These are phyloP conservation scores for Tylopilus intermedius DNA, from an alignment of 768 basidiomycete genomes.

Conservation along the genomic window DNA sequence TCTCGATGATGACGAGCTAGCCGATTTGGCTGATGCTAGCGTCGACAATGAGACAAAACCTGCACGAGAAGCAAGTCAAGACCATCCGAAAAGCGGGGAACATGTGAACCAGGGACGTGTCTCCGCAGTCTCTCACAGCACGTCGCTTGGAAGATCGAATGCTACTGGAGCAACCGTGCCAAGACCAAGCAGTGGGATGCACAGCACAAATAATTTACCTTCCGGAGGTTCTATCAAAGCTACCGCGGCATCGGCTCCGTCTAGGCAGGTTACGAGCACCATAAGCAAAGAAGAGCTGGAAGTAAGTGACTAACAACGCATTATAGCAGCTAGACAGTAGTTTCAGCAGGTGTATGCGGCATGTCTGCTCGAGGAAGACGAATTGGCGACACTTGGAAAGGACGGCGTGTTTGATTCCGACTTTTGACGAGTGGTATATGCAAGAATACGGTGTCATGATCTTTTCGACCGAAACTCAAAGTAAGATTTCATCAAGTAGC, in stretches of 20 bases:
- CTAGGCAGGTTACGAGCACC: neutral
- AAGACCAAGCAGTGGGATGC: neutral
- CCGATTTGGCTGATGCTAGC: conserved; percentile 12
- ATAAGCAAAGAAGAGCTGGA: conserved; percentile 20
- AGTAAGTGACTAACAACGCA: conserved; percentile 10
- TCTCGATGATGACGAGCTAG: conserved; percentile 33
- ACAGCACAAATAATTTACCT: neutral
- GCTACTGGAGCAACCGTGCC: neutral
- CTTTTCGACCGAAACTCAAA: too few species aligned
- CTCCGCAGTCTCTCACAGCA: neutral
- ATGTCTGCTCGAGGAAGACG: conserved; percentile 35
- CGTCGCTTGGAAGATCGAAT: neutral
- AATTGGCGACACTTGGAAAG: conserved; percentile 30
- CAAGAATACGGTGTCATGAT: too few species aligned
- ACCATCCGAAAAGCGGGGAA: neutral
- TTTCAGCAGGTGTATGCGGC: conserved; percentile 31
- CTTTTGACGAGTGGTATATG: conserved; percentile 9
- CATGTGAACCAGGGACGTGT: neutral
- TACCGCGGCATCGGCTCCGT: neutral
- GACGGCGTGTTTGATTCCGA: conserved; percentile 28
- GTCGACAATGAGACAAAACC: neutral
- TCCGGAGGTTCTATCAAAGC: neutral
- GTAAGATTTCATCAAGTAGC: too few species aligned
- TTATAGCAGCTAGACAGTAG: neutral
- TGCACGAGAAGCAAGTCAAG: neutral